Conservation (phyloP, 2,329 filamentous ascomycete species). For the Colletotrichum plurivorum region DNA sequence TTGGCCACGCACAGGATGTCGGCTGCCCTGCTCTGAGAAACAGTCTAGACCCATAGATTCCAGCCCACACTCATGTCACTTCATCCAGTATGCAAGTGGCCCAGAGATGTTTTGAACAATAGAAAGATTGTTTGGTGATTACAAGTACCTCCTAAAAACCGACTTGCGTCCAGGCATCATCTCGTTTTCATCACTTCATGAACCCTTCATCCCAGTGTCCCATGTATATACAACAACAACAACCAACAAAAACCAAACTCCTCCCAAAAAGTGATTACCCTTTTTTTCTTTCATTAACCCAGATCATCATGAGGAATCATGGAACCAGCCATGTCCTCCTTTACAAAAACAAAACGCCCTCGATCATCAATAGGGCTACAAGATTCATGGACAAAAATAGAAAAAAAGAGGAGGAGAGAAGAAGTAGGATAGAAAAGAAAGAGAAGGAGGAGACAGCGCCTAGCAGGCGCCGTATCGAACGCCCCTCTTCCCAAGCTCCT, state of each 20-base stretch:
- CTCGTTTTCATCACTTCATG: constrained; percentile 25
- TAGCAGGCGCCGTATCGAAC: constrained; percentile 68
- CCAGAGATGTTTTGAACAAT: neutral
- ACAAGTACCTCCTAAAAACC: constrained; percentile 20
- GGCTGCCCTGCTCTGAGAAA: too few species aligned
- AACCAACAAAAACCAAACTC: too few species aligned
- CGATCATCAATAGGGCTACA: too few species aligned
- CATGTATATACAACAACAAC: neutral
- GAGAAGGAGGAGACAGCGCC: neutral
- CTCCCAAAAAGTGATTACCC: too few species aligned
- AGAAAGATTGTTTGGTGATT: constrained; percentile 24
- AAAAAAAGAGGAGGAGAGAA: too few species aligned
- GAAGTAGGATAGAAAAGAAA: too few species aligned
- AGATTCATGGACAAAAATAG: too few species aligned
- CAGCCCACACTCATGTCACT: neutral
- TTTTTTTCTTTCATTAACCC: constrained; percentile 14
- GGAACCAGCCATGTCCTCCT: constrained; percentile 29
- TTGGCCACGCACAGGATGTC: too few species aligned
- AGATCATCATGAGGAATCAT: neutral
- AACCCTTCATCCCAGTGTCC: neutral
- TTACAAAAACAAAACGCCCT: neutral
- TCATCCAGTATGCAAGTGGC: neutral
- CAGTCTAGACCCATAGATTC: too few species aligned
- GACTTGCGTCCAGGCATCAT: constrained; percentile 10
- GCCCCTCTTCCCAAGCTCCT: constrained; percentile 78